phyloP scores from a whole-genome alignment of 75 land plant species.

The Chamaecyparis obtusa region DNA sequence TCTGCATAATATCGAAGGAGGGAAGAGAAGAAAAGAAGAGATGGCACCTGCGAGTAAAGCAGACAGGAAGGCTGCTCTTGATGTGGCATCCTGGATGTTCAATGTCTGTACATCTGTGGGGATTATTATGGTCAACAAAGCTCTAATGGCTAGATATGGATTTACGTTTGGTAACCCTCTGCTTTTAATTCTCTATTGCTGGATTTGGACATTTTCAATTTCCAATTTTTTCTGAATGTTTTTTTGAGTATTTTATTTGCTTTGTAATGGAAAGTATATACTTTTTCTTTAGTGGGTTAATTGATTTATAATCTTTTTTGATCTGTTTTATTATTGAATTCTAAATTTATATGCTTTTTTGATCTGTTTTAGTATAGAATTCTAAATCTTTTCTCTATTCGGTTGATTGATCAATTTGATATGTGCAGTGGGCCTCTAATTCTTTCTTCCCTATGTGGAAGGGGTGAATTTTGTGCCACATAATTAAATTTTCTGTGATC shows the following conservation, averaged over 20 bases:
- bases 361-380: neutral
- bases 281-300: neutral
- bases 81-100: conserved; percentile 84
- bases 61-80: conserved; percentile 63
- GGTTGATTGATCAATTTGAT: neutral
- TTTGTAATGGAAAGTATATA: neutral
- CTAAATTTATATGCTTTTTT: no score
- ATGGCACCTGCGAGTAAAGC: conserved; percentile 64
- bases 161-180: conserved; percentile 69
- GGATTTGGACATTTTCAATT: neutral
- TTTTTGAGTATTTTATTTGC: neutral
- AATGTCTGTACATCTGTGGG: conserved; percentile 93
- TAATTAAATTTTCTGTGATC: neutral
- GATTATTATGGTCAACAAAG: conserved; percentile 83
- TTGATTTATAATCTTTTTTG: neutral
- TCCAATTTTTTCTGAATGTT: neutral
- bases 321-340: neutral
- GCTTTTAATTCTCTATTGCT: neutral
- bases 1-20: neutral
- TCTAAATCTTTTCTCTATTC: neutral
- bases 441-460: neutral
- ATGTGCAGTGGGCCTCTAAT: neutral
- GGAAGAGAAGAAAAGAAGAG: neutral
- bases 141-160: conserved; percentile 76
- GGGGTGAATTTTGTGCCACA: neutral